Percentiles rank a stretch among this genome's conserved stretches.
phyloP scores from a whole-genome alignment of 2,329 filamentous ascomycete genomes.

The Aspergillus sp. region DNA sequence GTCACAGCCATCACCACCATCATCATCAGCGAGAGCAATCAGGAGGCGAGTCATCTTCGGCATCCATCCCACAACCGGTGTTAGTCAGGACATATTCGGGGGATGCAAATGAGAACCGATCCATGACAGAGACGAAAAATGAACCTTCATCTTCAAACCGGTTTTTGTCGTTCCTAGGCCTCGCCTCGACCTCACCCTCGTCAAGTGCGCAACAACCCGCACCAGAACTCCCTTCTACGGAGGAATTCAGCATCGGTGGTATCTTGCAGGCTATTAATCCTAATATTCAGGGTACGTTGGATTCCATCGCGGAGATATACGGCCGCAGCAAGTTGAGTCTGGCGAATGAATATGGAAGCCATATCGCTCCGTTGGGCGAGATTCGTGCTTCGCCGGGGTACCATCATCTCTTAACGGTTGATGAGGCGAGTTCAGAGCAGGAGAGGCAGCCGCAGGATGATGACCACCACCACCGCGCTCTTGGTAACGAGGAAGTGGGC shows the following conservation, averaged over 20 bases:
- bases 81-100: constrained; percentile 37
- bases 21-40: constrained; percentile 7
- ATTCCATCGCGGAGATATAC: constrained; percentile 56
- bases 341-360: constrained; percentile 55
- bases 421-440: constrained; percentile 34
- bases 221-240: constrained; percentile 37
- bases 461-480: constrained; percentile 7
- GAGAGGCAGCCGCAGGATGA: constrained; percentile 30
- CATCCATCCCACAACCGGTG: constrained; percentile 34
- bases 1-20: constrained; percentile 13
- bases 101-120: constrained; percentile 14
- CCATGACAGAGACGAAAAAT: not conserved
- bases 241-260: constrained; percentile 49
- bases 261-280: constrained; percentile 51
- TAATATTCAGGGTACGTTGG: constrained; percentile 50
- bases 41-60: constrained; percentile 17
- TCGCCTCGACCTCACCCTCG: not conserved
- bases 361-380: constrained; percentile 54
- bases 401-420: constrained; percentile 30
- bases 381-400: constrained; percentile 36
- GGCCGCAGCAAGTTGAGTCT: constrained; percentile 53
- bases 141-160: constrained; percentile 14
- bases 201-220: constrained; percentile 9
- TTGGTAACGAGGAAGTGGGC: constrained; percentile 24
- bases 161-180: constrained; percentile 22